Percentiles rank a stretch among this genome's conserved stretches.
phyloP scores from a whole-genome alignment of 2,329 filamentous ascomycete genomes.

The Microdochium nivale region DNA sequence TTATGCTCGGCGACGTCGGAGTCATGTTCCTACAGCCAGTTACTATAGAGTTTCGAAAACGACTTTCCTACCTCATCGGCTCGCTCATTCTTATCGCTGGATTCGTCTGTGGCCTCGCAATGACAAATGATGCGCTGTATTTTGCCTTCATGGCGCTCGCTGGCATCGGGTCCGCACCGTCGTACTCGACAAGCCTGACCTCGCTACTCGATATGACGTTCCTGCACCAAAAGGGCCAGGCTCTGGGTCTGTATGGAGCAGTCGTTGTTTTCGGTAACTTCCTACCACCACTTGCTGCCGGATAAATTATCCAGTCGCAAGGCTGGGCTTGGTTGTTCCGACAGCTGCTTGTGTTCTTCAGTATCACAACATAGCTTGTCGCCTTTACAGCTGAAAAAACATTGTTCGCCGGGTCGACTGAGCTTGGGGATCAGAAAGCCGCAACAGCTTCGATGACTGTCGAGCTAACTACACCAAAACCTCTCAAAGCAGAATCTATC shows the following conservation, averaged over 20 bases:
- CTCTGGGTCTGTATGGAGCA: neutral
- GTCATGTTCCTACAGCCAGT: neutral
- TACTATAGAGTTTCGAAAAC: neutral
- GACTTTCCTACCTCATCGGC: neutral
- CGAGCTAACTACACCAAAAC: neutral
- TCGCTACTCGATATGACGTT: neutral
- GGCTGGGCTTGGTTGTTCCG: neutral
- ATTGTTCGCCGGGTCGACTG: neutral
- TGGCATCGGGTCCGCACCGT: neutral
- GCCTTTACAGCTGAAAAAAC: neutral
- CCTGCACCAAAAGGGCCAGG: neutral
- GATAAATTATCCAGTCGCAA: neutral
- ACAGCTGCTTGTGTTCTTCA: neutral
- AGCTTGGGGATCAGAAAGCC: neutral
- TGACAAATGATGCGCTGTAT: neutral
- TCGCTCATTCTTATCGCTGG: neutral
- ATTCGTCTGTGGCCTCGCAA: neutral
- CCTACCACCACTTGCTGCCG: neutral
- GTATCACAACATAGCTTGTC: neutral
- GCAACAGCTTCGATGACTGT: neutral
- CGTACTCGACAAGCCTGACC: neutral
- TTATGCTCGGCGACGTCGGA: neutral
- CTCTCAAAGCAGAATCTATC: neutral
- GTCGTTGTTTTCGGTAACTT: neutral
- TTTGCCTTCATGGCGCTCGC: neutral